Base-by-base conservation (phyloP, 2,329 filamentous ascomycete genomes). In the Hymenoscyphus infarciens region DNA sequence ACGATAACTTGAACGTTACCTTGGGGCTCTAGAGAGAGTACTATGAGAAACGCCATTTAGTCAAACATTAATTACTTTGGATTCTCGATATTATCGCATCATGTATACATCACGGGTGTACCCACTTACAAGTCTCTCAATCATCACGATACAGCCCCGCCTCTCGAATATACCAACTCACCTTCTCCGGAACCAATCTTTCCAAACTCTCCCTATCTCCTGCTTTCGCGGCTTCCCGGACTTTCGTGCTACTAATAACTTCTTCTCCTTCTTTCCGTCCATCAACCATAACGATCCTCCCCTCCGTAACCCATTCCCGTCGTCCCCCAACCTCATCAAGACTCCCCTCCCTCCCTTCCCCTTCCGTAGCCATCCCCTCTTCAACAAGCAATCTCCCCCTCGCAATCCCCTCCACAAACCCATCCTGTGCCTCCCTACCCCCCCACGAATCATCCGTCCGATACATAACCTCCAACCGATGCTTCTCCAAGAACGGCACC, bases 391-490 rank as follows among this genome's bases (percentile, higher is more conserved):
- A 72, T 59, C 74, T 79, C 0, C 79, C 80, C 1, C 74, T 74
- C 22, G 73, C 73, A 61, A 92, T 70, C 7, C 71, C 71, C 35
- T 78, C 73, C 19, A 91, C 68, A 72, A 86, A 90, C 8, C 66
- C 74, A 56, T 75, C 68, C 75, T 90, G 87, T 62, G 81, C 79
- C 63, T 76, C 78, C 29, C 78, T 80, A 53, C 73, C 77, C 1
- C 87, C 88, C 81, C 86, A 89, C 53, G 81, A 80, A 27, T 82
- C 82, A 58, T 83, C 83, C 0, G 85, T 80, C 55, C 90, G 79
- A 73, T 87, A 81, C 57, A 84, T 88, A 1, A 92, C 86, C 13
- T 85, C 79, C 59, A 93, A 74, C 61, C 79, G 78, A 60, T 90
- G 83, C 13, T 80, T 79, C 1, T 77, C 76, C 66, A 93, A 87